Base-by-base conservation (phyloP, 345 rosid genomes). In the Punica granatum region DNA sequence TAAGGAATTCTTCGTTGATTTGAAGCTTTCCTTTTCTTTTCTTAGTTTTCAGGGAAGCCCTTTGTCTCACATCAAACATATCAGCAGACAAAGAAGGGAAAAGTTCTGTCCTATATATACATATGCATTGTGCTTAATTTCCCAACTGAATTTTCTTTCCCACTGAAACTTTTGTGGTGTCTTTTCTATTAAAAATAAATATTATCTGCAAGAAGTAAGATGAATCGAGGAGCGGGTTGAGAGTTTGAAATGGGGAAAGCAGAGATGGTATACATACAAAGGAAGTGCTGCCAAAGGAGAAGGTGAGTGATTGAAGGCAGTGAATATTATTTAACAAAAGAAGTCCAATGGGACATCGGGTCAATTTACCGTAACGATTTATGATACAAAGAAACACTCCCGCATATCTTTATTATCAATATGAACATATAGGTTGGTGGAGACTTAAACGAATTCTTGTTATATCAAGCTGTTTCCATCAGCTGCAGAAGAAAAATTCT, bases 271-370 rank as follows among this genome's bases (percentile, higher is more conserved):
- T 37, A 61, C 65, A 69, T n/a, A 66, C 66, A 65, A 64, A 26
- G 26, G 39, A 68, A 53, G 68, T 66, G 67, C 49, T 69, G 78
- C 83, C 86, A 77, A 77, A 68, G 78, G 63, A 81, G 84, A 77
- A 77, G 82, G 73, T 81, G 28, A 43, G 74, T 79, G 25, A 80
- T 85, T 79, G 79, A 65, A 60, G 43, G 30, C 64, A 41, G 67
- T 25, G 68, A 34, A 59, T 25, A 60, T 15, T 37, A 59, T 54
- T 67, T 48, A 58, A 39, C 34, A 9, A 33, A 23, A 23, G 30
- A 21, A 33, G 36, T 18, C 64, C 37, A 68, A 39, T 44, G 58
- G n/a, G 58, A 51, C 8, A 46, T 46, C 3, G 23, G 16, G 53
- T 18, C 53, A 16, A 37, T 37, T 37, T n/a, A n/a, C n/a, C n/a